Evolutionary conservation across 1,284 basidiomycete species (phyloP), one percentile per base, ranked within the genome.

Genomic region (Marasmius oreades): DNA sequence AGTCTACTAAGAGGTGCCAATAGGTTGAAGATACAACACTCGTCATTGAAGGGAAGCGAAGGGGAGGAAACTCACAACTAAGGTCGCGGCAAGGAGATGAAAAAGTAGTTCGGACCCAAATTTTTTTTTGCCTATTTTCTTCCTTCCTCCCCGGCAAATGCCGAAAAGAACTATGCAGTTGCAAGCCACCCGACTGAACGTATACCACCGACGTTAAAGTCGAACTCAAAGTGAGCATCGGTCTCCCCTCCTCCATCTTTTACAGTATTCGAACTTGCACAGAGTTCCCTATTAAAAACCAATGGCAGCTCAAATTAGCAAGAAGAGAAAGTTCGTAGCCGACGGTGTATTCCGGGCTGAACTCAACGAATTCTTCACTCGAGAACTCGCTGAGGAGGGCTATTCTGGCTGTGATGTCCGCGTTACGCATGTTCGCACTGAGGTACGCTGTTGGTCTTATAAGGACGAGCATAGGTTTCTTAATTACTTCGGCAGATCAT

Each of bases 341-440:
- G 95, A 98, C 73, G 94, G 94, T 88, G 95, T 97, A 59, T 97
- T 97, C 86, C 93, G 93, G 73, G 95, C 95, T 68, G 95, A 98
- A 79, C 86, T 98, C 72, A 95, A 94, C 73, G 95, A 98, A 77
- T 98, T 98, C 84, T 97, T 95, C 81, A 97, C 93, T 63, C 94
- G 96, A 67, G 96, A 99, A 78, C 92, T 99, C 70, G 92, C 96
- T 59, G 96, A 97, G 79, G 97, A 99, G 79, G 97, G 97, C 69
- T 99, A 99, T 86, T 98, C 97, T 76, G 97, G 97, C 60, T 99
- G 97, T 75, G 97, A 99, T 80, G 97, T 99, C 76, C 95, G 97
- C 71, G 95, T 98, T 62, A 99, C 97, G 67, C 97, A 99, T 76
- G 95, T 96, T 65, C 92, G 96, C 70, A 99, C 97, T 67, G 97